Evolutionary conservation across 345 rosid species (phyloP).

Genomic region (Dimocarpus longan): DNA sequence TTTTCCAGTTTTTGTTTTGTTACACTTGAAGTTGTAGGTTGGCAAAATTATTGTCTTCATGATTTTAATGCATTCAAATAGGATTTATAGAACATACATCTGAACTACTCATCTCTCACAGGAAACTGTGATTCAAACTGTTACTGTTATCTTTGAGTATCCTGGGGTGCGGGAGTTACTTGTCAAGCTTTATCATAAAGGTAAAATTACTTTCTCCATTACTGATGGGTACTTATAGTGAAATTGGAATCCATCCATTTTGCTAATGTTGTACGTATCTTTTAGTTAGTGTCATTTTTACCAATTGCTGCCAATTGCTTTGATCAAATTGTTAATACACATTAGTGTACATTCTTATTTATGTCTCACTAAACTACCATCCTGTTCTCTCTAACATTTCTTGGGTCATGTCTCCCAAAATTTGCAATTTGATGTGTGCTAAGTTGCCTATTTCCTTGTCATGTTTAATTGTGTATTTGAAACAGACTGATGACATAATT

Average conservation of each 20-base stretch:
- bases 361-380: background rate
- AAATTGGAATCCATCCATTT: background rate
- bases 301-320: background rate
- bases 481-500: background rate
- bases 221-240: background rate
- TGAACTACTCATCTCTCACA: slow-evolving; percentile 37
- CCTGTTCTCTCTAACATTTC: background rate
- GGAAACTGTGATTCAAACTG: slow-evolving; percentile 96
- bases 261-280: no score
- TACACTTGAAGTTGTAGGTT: background rate
- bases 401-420: no score
- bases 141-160: slow-evolving; percentile 90
- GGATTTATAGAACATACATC: background rate
- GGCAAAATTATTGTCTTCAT: background rate
- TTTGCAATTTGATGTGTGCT: no score
- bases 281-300: no score
- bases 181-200: slow-evolving; percentile 93
- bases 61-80: slow-evolving; percentile 8
- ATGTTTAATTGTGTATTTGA: background rate
- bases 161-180: slow-evolving; percentile 97
- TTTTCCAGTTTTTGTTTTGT: background rate
- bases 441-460: no score
- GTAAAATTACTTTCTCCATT: slow-evolving; percentile 32
- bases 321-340: background rate
- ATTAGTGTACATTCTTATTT: background rate